A percentile compares a stretch with the other conserved stretches of the same genome.
These are phyloP conservation scores for Colletotrichum chrysophilum DNA, from an alignment of 2,329 filamentous ascomycete species.

Conservation along the genomic window DNA sequence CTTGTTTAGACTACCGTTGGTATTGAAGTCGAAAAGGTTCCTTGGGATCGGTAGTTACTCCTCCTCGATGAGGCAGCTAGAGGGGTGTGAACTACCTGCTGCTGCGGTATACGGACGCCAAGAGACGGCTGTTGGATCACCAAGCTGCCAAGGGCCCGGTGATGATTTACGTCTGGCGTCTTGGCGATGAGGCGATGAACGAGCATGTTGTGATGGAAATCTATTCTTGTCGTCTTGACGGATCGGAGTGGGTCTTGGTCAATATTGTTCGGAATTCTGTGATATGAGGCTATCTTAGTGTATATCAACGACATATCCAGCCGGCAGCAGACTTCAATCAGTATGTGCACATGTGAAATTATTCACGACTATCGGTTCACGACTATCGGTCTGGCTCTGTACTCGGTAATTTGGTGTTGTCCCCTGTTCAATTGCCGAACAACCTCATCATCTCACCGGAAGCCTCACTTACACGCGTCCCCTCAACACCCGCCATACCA, in stretches of 20 bases:
- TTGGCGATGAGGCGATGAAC: constrained; percentile 1
- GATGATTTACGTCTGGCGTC: background rate
- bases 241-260: background rate
- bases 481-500: background rate
- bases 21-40: constrained; percentile 8
- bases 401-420: background rate
- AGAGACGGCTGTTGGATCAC: background rate
- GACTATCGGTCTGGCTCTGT: background rate
- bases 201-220: background rate
- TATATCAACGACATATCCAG: too few species aligned
- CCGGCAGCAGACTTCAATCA: too few species aligned
- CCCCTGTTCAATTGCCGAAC: background rate
- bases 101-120: background rate
- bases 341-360: background rate
- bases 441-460: background rate
- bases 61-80: background rate
- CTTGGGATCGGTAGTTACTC: background rate
- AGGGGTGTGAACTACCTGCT: background rate
- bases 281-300: background rate
- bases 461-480: background rate
- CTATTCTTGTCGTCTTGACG: background rate
- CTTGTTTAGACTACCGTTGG: background rate
- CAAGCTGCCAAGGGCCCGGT: background rate
- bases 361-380: background rate
- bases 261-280: accelerated